These are phyloP conservation scores for Xenoacremonium recifei DNA, from an alignment of 2,329 filamentous ascomycete species.

Conservation along the genomic window DNA sequence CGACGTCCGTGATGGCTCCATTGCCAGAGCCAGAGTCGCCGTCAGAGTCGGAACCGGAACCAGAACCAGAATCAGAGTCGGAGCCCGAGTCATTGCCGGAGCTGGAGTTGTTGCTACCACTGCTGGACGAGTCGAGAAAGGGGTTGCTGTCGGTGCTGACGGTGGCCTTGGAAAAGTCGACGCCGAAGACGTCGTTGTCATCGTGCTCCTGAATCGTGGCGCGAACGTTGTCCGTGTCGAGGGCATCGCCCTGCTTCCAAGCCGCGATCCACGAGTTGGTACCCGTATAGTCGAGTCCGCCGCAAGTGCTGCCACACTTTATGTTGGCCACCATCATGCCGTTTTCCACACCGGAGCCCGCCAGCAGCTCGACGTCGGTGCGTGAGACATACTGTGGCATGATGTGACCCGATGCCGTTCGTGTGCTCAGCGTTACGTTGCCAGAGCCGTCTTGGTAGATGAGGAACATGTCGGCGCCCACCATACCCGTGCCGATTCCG, in stretches of 20 bases:
- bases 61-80: no score
- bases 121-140: slow-evolving; percentile 33
- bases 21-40: slow-evolving; percentile 4
- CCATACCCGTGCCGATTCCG: slow-evolving; percentile 56
- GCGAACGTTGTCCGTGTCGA: slow-evolving; percentile 41
- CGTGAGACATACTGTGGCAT: slow-evolving; percentile 46
- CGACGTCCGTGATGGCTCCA: slow-evolving; percentile 12
- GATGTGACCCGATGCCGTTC: slow-evolving; percentile 45
- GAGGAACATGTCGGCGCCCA: slow-evolving; percentile 59
- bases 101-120: slow-evolving; percentile 8
- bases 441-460: slow-evolving; percentile 57
- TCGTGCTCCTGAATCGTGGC: slow-evolving; percentile 48
- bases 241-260: slow-evolving; percentile 46
- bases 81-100: neutral
- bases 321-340: slow-evolving; percentile 61
- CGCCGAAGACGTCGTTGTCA: slow-evolving; percentile 38
- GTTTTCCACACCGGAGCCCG: slow-evolving; percentile 54
- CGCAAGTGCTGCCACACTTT: slow-evolving; percentile 52
- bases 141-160: slow-evolving; percentile 51
- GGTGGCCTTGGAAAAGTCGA: slow-evolving; percentile 49
- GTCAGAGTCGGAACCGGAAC: slow-evolving; percentile 5
- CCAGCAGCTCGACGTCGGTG: slow-evolving; percentile 51
- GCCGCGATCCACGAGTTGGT: slow-evolving; percentile 52
- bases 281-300: slow-evolving; percentile 42
- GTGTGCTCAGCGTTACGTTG: slow-evolving; percentile 62